A percentile compares a stretch with the other conserved stretches of the same genome.
Conservation (phyloP, 306 rosid species). For the Delonix regia region DNA sequence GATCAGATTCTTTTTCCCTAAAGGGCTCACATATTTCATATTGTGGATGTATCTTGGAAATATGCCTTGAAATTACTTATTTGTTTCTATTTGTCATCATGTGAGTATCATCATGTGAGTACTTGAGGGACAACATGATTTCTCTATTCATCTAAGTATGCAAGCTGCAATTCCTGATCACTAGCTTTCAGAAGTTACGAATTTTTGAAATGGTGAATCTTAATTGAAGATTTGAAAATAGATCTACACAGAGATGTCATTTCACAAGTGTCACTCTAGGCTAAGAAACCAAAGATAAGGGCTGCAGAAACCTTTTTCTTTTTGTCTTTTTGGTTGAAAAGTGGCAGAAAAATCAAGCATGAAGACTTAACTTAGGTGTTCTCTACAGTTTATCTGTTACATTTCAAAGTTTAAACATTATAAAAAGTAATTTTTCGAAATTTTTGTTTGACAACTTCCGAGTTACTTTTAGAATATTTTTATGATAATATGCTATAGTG, state of each 20-base stretch:
- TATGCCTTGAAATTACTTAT: background rate
- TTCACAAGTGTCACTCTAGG: background rate
- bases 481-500: background rate
- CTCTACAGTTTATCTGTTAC: background rate
- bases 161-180: slow-evolving; percentile 1
- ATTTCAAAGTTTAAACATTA: background rate
- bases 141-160: background rate
- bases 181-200: background rate
- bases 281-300: background rate
- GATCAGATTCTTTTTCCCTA: background rate
- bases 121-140: background rate
- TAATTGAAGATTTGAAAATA: background rate
- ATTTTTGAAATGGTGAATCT: background rate
- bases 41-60: background rate
- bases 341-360: background rate
- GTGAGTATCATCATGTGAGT: background rate
- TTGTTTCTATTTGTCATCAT: background rate
- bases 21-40: background rate
- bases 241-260: background rate
- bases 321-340: background rate
- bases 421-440: background rate
- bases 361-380: background rate
- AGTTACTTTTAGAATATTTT: slow-evolving; percentile 6
- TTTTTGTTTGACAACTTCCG: background rate
- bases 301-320: background rate